Percentiles rank a stretch among this genome's conserved stretches.
Evolutionary conservation across 192 early-diverging fungal species (phyloP).

Genomic region (Dispira simplex): DNA sequence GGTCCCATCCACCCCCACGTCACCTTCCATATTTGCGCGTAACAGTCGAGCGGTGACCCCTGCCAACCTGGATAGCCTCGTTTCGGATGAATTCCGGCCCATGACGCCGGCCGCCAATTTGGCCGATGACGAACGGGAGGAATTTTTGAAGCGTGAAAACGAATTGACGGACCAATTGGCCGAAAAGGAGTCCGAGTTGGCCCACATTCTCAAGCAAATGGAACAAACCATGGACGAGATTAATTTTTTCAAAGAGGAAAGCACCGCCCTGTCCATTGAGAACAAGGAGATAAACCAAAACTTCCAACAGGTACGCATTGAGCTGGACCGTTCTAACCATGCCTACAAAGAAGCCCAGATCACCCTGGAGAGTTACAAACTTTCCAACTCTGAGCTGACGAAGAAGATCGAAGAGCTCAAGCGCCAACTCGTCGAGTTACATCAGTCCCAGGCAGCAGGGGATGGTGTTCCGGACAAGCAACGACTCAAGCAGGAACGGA

Average conservation of each 20-base stretch:
- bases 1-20: constrained; percentile 20
- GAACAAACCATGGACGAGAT: constrained; percentile 62
- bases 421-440: constrained; percentile 39
- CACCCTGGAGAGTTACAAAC: constrained; percentile 76
- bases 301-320: constrained; percentile 61
- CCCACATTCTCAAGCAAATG: constrained; percentile 35
- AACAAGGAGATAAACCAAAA: constrained; percentile 58
- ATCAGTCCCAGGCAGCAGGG: too few relatives aligned
- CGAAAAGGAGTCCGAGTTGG: constrained; percentile 78
- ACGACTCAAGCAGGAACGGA: constrained; percentile 65
- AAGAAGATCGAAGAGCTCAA: constrained; percentile 62
- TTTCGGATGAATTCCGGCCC: constrained; percentile 34
- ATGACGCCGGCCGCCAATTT: constrained; percentile 63
- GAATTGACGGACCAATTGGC: constrained; percentile 88
- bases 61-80: constrained; percentile 8
- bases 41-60: constrained; percentile 11
- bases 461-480: constrained; percentile 47
- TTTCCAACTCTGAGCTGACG: constrained; percentile 63
- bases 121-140: constrained; percentile 84
- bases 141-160: constrained; percentile 88
- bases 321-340: constrained; percentile 78
- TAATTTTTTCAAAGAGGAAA: constrained; percentile 43
- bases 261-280: constrained; percentile 32
- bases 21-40: constrained; percentile 6
- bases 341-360: constrained; percentile 80